Percentiles rank a stretch among this genome's conserved stretches.
Conservation (phyloP, 352 stramenopile genomes). For the Blastocystis sp. region DNA sequence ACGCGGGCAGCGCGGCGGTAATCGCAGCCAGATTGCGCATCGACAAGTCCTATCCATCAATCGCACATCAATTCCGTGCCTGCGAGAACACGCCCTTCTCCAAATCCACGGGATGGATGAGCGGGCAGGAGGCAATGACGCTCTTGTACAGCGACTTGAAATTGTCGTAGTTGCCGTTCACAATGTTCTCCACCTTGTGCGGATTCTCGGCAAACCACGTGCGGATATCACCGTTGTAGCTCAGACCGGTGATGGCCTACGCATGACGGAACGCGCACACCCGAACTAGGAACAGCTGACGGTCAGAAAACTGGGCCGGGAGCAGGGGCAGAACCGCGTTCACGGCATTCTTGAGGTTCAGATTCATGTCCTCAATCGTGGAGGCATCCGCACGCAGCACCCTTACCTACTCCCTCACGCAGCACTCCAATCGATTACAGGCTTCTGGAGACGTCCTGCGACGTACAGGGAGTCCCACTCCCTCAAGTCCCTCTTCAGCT, state of each 20-base stretch:
- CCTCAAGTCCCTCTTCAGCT: constrained; percentile 40
- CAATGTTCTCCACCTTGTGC: constrained; percentile 70
- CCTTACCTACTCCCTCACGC: constrained; percentile 9
- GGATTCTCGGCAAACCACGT: constrained; percentile 69
- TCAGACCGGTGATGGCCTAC: constrained; percentile 65
- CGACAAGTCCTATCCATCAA: constrained; percentile 47
- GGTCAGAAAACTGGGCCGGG: constrained; percentile 1
- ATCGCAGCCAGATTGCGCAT: constrained; percentile 40
- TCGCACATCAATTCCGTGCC: background rate
- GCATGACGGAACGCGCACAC: background rate
- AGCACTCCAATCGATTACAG: background rate
- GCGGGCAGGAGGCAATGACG: constrained; percentile 20
- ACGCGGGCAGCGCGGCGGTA: constrained; percentile 1
- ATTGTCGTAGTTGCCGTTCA: constrained; percentile 43
- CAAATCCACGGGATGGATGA: constrained; percentile 23
- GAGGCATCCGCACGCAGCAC: background rate
- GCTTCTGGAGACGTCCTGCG: constrained; percentile 64
- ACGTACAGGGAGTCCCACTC: constrained; percentile 66
- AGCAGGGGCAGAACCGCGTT: constrained; percentile 41
- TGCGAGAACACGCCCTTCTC: background rate
- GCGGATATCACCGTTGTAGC: constrained; percentile 68
- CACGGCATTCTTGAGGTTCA: constrained; percentile 53
- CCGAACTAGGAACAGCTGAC: constrained; percentile 43
- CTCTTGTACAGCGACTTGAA: constrained; percentile 53
- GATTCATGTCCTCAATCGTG: constrained; percentile 26